A percentile compares a stretch with the other conserved stretches of the same genome.
Evolutionary conservation across 2,329 filamentous ascomycete genomes (phyloP).

Genomic region (Apiospora malaysiana): DNA sequence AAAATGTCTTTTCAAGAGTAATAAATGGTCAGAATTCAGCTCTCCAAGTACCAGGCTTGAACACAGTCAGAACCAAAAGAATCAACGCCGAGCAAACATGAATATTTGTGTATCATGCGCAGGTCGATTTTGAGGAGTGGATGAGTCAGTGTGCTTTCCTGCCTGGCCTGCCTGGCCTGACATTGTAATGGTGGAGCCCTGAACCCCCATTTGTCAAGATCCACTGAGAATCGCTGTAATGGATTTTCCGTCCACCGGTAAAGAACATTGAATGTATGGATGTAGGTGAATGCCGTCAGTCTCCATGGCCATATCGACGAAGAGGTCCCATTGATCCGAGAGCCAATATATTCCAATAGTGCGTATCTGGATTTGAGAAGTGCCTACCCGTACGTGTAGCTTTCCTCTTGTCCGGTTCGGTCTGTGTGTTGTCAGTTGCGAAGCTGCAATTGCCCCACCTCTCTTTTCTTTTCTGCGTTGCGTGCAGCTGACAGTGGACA

Average conservation of each 20-base stretch:
- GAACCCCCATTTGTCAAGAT: neutral
- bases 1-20: no score
- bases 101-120: no score
- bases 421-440: neutral
- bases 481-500: neutral
- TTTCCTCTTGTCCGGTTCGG: neutral
- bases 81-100: no score
- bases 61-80: no score
- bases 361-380: neutral
- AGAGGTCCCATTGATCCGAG: neutral
- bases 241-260: constrained; percentile 3
- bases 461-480: neutral
- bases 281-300: neutral
- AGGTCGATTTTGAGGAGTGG: no score
- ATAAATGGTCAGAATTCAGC: no score
- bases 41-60: no score
- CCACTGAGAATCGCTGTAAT: neutral
- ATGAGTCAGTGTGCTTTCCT: neutral
- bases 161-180: no score
- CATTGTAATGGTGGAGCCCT: neutral
- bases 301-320: neutral
- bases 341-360: neutral
- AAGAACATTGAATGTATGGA: no score
- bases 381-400: neutral
- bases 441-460: neutral